A percentile compares a stretch with the other conserved stretches of the same genome.
Evolutionary conservation across 2,329 filamentous ascomycete species (phyloP).

Genomic region (Pyrenochaeta sp.): DNA sequence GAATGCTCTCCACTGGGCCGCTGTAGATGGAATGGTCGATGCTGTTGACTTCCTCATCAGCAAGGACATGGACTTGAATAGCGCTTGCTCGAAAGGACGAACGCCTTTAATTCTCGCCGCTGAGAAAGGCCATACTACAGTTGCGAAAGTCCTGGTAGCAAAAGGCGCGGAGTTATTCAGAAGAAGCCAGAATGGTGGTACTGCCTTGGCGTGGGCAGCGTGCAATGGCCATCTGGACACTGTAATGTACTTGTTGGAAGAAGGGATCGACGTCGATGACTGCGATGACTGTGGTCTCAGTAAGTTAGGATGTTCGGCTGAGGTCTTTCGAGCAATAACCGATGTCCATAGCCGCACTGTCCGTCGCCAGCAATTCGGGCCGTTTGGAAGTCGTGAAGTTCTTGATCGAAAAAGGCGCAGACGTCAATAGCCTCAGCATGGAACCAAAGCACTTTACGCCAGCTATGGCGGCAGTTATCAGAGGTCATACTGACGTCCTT

Average conservation of each 20-base stretch:
- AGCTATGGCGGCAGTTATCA: constrained; percentile 22
- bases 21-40: constrained; percentile 16
- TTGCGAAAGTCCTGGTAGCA: constrained; percentile 25
- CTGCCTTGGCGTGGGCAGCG: constrained; percentile 26
- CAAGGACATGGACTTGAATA: constrained; percentile 25
- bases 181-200: constrained; percentile 19
- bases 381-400: constrained; percentile 18
- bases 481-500: constrained; percentile 18
- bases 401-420: constrained; percentile 27
- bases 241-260: constrained; percentile 21
- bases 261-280: constrained; percentile 21
- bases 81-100: constrained; percentile 16
- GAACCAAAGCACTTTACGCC: constrained; percentile 18
- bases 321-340: not conserved
- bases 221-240: constrained; percentile 20
- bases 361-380: constrained; percentile 22
- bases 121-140: constrained; percentile 18
- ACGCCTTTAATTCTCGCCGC: constrained; percentile 34
- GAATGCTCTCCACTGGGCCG: constrained; percentile 32
- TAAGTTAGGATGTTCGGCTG: constrained; percentile 11
- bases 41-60: constrained; percentile 25
- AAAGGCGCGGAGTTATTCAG: constrained; percentile 28
- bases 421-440: constrained; percentile 18
- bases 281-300: constrained; percentile 17
- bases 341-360: constrained; percentile 20